Conservation (phyloP, 2,329 filamentous ascomycete species). For the Cladosporium austrohemisphaericum region DNA sequence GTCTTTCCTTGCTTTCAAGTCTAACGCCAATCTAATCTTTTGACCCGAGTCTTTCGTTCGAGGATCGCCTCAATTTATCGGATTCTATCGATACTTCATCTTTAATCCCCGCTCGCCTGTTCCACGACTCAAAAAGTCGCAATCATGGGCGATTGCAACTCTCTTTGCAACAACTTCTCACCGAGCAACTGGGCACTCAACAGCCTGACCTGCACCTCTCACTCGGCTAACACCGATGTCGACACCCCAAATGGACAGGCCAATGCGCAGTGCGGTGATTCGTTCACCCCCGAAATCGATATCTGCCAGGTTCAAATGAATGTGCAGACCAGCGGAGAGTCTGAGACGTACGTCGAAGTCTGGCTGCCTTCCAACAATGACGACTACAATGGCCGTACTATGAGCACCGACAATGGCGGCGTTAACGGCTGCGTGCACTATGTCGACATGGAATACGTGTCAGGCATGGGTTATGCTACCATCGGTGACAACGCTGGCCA, state of each 20-base stretch:
- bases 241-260: constrained; percentile 3
- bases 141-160: background rate
- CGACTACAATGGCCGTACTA: constrained; percentile 31
- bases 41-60: no score
- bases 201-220: constrained; percentile 3
- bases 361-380: constrained; percentile 37
- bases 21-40: no score
- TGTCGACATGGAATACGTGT: constrained; percentile 31
- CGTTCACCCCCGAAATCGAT: constrained; percentile 28
- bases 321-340: constrained; percentile 38
- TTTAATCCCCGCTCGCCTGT: no score
- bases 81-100: no score
- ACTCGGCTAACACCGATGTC: background rate
- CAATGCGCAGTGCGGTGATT: constrained; percentile 21
- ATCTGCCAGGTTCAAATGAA: constrained; percentile 40
- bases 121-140: no score
- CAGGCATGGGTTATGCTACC: constrained; percentile 29
- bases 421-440: constrained; percentile 33
- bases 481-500: constrained; percentile 34
- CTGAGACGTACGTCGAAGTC: constrained; percentile 43
- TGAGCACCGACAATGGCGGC: constrained; percentile 35
- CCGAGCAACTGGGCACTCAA: background rate
- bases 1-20: no score
- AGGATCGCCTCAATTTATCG: no score
- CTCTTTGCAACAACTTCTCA: constrained; percentile 3